Evolutionary conservation across 805 yeast species (phyloP).

Genomic region (Candida peoriensis): DNA sequence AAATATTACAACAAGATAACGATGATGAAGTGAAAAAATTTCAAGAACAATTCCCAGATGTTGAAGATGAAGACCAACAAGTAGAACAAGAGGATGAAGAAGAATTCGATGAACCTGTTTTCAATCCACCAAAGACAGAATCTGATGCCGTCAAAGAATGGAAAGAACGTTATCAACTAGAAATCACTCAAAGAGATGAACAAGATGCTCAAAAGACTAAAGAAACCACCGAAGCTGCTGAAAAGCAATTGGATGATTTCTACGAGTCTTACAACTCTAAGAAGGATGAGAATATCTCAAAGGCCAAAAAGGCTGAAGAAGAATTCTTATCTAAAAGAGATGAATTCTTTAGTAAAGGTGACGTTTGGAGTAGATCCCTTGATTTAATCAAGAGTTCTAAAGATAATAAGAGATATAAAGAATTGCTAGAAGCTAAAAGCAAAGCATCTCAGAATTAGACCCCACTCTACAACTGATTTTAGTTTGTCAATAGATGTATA

Average conservation of each 20-base stretch:
- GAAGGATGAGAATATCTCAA: conserved; percentile 62
- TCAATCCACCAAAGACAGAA: conserved; percentile 31
- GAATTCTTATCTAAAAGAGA: conserved; percentile 73
- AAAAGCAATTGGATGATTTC: conserved; percentile 81
- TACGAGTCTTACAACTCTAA: conserved; percentile 86
- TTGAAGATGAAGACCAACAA: conserved; percentile 18
- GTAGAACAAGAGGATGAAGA: conserved; percentile 33
- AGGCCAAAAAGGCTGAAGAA: conserved; percentile 62
- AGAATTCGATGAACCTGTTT: conserved; percentile 32
- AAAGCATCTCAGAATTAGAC: conserved; percentile 16
- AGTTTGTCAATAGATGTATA: conserved; percentile 34
- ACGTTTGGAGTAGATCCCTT: conserved; percentile 74
- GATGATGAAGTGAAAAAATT: conserved; percentile 56
- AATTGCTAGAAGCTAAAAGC: conserved; percentile 23
- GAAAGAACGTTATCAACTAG: conserved; percentile 76
- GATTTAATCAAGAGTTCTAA: conserved; percentile 36
- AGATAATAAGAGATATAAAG: conserved; percentile 25
- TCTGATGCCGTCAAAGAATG: conserved; percentile 67
- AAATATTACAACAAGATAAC: conserved; percentile 31
- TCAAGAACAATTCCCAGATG: conserved; percentile 59
- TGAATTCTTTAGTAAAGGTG: conserved; percentile 69
- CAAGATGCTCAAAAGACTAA: conserved; percentile 57
- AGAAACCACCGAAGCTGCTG: conserved; percentile 71
- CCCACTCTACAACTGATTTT: conserved; percentile 4
- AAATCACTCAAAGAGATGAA: conserved; percentile 74